A percentile compares a stretch with the other conserved stretches of the same genome.
phyloP scores from a whole-genome alignment of 2,329 filamentous ascomycete species.

The Leptosphaerulina australis region DNA sequence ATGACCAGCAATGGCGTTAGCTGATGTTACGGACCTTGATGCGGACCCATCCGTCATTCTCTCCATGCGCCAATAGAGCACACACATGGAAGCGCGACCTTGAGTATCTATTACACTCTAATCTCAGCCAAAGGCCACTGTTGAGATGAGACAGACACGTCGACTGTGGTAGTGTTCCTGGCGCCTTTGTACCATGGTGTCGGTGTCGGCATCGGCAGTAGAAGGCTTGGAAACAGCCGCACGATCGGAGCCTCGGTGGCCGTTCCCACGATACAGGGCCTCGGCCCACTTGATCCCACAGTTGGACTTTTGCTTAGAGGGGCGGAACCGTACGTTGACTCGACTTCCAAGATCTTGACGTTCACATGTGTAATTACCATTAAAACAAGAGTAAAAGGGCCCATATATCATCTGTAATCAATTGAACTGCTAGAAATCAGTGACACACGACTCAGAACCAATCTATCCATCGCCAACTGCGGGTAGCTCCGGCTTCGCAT shows the following conservation, averaged over 20 bases:
- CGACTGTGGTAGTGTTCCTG: background rate
- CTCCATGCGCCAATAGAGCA: background rate
- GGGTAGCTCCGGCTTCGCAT: conserved; percentile 31
- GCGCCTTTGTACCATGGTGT: background rate
- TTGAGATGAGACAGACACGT: background rate
- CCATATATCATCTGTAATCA: background rate
- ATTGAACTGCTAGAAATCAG: background rate
- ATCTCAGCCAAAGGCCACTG: background rate
- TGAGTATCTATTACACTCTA: background rate
- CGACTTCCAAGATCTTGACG: conserved; percentile 3
- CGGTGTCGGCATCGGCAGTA: background rate
- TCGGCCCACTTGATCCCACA: conserved; percentile 13
- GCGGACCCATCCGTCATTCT: conserved; percentile 12
- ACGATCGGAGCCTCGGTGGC: conserved; percentile 11
- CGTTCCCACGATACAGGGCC: conserved; percentile 11
- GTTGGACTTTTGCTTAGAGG: conserved; percentile 17
- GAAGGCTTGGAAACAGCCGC: conserved; percentile 1
- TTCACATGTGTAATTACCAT: conserved; percentile 1
- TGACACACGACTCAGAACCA: background rate
- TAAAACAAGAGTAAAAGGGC: background rate
- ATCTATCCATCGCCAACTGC: background rate
- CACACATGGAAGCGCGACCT: conserved; percentile 1
- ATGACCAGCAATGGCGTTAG: conserved; percentile 3
- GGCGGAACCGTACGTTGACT: conserved; percentile 15
- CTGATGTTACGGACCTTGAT: conserved; percentile 8